Evolutionary conservation across 1,139 yeast genomes (phyloP), one percentile per base, ranked within the genome.

Genomic region (Sugiyamaella xylanicola): DNA sequence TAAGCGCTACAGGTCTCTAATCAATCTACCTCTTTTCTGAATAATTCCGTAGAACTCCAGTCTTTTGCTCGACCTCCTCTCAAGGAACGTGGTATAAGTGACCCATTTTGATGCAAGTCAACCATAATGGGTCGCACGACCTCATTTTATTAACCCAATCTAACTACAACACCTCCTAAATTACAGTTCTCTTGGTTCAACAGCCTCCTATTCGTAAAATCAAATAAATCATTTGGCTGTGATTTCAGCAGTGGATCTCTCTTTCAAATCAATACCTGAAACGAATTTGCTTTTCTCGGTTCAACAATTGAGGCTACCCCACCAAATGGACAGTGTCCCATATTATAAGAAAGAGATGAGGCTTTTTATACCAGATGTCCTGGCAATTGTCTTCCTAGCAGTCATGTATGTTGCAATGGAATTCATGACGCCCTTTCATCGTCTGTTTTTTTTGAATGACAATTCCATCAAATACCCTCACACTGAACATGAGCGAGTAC

Each of bases 381-480:
- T 59, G 20, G 53, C 58, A 42, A 53, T 65, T 20, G 52, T 56
- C 15, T 43, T 57, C 15, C 58, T 67, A 27, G 63, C 61, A 9
- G 56, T 56, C 11, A 49, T 57, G 11, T 65, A 62, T 48, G 51
- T 60, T 25, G 48, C 52, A 13, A 56, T 67, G 47, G 72, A 70
- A 48, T 55, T 60, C 16, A 59, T 56, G 54, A 54, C 54, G 15
- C 74, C 74, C 4, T 68, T 68, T 56, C 67, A 65, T 51, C 61
- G 70, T 29, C 51, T 64, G 61, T 71, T 71, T 56, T 59, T 63
- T 25, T 65, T 73, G 60, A 65, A 63, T 48, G 74, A 71, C 51
- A 59, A 65, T 22, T 57, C 67, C 17, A 78, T 84, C 46, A 78
- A 78, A 57, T 84, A 81, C 67, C 86, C 87, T 1, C 77, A 74